These are phyloP conservation scores for Powellomyces hirtus DNA, from an alignment of 192 early-diverging fungal species.

Conservation along the genomic window DNA sequence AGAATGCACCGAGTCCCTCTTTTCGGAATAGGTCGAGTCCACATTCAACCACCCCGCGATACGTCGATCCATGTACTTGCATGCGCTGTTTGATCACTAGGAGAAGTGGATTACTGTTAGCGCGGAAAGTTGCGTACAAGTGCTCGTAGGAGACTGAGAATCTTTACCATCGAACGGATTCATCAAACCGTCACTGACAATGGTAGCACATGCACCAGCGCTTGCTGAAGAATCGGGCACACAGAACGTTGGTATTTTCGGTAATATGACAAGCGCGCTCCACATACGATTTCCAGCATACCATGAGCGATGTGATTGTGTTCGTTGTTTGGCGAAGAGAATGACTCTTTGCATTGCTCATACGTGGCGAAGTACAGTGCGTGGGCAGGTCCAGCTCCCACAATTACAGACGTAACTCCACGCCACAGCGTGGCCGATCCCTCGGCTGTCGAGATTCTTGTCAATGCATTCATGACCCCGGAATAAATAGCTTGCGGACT, in stretches of 20 bases:
- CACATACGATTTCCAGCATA: not conserved
- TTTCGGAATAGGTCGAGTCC: conserved; percentile 61
- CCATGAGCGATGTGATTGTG: conserved; percentile 27
- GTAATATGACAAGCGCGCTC: not conserved
- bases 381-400: conserved; percentile 94
- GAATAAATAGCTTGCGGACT: conserved; percentile 66
- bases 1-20: conserved; percentile 86
- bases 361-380: conserved; percentile 95
- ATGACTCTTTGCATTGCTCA: conserved; percentile 81
- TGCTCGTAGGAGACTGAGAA: not conserved
- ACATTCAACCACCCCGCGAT: conserved; percentile 71
- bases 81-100: conserved; percentile 91
- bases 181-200: conserved; percentile 86
- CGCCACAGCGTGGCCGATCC: conserved; percentile 84
- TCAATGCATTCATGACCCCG: conserved; percentile 67
- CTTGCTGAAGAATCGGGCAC: conserved; percentile 43
- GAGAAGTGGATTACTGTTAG: not conserved
- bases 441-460: conserved; percentile 70
- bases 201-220: conserved; percentile 86
- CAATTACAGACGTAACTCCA: conserved; percentile 87
- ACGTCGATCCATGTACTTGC: conserved; percentile 77
- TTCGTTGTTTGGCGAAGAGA: conserved; percentile 43
- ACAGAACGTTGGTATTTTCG: not conserved
- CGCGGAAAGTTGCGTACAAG: not conserved
- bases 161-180: conserved; percentile 90